Percentiles rank a stretch among this genome's conserved stretches.
phyloP scores from a whole-genome alignment of 139 green algal species.

The Desmodesmus armatus region DNA sequence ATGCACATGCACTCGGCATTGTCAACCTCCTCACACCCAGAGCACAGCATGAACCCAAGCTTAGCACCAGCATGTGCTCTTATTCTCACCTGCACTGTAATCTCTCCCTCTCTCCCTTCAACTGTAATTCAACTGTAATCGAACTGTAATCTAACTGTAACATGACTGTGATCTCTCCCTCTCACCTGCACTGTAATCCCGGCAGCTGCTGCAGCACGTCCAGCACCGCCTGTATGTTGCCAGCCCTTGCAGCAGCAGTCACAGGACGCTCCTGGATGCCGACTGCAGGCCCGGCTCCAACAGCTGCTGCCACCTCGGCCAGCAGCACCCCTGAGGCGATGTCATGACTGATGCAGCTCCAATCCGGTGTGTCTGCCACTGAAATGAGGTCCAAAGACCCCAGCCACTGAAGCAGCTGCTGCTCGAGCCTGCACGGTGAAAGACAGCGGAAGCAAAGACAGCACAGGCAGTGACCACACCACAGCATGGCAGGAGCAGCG shows the following conservation, averaged over 20 bases:
- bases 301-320: conserved; percentile 31
- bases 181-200: not conserved
- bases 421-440: conserved; percentile 8
- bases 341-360: not conserved
- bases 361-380: not conserved
- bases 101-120: too few relatives aligned
- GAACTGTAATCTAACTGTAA: not conserved
- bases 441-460: not conserved
- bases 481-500: not conserved
- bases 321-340: conserved; percentile 26
- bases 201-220: conserved; percentile 23
- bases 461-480: not conserved
- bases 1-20: not conserved
- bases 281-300: not conserved
- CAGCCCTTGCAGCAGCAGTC: not conserved
- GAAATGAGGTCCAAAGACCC: conserved; percentile 24
- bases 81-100: too few relatives aligned
- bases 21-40: not conserved
- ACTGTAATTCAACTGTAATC: too few relatives aligned
- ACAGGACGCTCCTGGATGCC: conserved; percentile 11
- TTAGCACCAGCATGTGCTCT: not conserved
- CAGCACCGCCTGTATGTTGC: not conserved
- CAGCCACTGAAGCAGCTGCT: conserved; percentile 27
- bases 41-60: not conserved
- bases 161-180: not conserved